Conservation (phyloP, 352 stramenopile genomes). For the Lagenidium sp. region DNA sequence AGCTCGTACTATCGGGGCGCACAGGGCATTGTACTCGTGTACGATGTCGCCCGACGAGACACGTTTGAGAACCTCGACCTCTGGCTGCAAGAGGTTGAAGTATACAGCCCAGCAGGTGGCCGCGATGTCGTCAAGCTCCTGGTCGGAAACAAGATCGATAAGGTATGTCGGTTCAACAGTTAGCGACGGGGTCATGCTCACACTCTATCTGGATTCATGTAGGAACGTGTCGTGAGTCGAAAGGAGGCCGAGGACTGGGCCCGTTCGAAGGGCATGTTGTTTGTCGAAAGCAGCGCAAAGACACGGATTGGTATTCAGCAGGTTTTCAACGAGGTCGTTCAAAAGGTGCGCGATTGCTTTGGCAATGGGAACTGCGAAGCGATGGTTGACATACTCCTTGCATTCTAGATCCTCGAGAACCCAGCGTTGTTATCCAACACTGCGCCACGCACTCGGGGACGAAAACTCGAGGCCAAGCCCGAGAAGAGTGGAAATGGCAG, state of each 20-base stretch:
- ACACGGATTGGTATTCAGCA: constrained; percentile 93
- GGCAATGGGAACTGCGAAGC: background rate
- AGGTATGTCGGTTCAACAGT: too few relatives aligned
- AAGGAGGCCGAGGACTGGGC: constrained; percentile 95
- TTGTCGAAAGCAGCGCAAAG: constrained; percentile 97
- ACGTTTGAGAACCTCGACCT: constrained; percentile 97
- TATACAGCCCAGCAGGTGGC: constrained; percentile 92
- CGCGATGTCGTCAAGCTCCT: constrained; percentile 97
- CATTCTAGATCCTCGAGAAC: constrained; percentile 86
- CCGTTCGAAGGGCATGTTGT: constrained; percentile 95
- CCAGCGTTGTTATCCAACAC: constrained; percentile 85
- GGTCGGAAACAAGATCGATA: constrained; percentile 96
- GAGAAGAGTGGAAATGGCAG: constrained; percentile 47
- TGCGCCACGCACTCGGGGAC: constrained; percentile 50
- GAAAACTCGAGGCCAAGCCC: constrained; percentile 43
- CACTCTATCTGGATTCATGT: too few relatives aligned
- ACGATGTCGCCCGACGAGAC: constrained; percentile 94
- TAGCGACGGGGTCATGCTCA: too few relatives aligned
- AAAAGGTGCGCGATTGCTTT: constrained; percentile 78
- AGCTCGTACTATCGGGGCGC: constrained; percentile 97
- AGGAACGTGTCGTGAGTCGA: constrained; percentile 90
- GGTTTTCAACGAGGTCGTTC: constrained; percentile 97
- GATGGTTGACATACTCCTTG: background rate
- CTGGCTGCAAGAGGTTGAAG: constrained; percentile 97
- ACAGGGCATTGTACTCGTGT: constrained; percentile 96